These are phyloP conservation scores for Earliella scabrosa DNA, from an alignment of 1,284 basidiomycete species.

Conservation along the genomic window DNA sequence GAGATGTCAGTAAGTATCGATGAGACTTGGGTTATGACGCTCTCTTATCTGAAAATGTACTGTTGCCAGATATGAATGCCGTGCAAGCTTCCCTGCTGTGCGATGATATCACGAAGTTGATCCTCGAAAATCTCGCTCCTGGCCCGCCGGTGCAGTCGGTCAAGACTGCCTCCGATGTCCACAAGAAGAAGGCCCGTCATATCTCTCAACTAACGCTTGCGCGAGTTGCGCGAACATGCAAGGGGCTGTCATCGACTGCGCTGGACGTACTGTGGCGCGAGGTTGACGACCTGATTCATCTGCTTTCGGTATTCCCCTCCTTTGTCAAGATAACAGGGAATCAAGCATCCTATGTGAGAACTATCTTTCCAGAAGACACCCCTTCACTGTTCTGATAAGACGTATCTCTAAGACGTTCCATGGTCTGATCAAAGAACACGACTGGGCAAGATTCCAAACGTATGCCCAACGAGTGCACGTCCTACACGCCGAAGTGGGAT, in stretches of 20 bases:
- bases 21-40: too few relatives aligned
- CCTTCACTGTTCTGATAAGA: too few relatives aligned
- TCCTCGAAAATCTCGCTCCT: background rate
- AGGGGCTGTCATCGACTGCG: background rate
- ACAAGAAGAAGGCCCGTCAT: background rate
- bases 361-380: background rate
- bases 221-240: background rate
- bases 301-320: background rate
- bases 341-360: background rate
- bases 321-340: background rate
- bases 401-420: background rate
- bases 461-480: constrained; percentile 19
- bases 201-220: background rate
- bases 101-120: background rate
- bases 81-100: background rate
- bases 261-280: background rate
- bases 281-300: background rate
- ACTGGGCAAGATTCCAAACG: background rate
- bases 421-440: background rate
- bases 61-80: too few relatives aligned
- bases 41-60: too few relatives aligned
- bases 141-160: background rate
- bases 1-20: too few relatives aligned
- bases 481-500: too few relatives aligned
- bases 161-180: background rate